A percentile compares a stretch with the other conserved stretches of the same genome.
These are phyloP conservation scores for Amaranthus hypochondriacus DNA, from an alignment of 148 eudicot species.

Conservation along the genomic window DNA sequence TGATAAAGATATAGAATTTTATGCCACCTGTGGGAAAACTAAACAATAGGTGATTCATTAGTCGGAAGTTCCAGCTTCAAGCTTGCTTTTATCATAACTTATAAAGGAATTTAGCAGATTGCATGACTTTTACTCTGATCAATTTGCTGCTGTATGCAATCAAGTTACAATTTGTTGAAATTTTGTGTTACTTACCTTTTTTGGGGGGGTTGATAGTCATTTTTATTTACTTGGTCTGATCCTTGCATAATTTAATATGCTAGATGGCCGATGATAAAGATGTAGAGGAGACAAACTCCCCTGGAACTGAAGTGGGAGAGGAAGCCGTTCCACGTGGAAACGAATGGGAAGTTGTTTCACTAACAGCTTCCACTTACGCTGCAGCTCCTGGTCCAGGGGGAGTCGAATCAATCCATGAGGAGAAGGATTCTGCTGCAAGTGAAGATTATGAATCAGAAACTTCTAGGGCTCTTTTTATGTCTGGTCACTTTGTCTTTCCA, in stretches of 20 bases:
- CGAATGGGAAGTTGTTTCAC: slow-evolving; percentile 96
- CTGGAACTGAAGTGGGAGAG: slow-evolving; percentile 35
- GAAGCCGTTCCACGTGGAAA: slow-evolving; percentile 48
- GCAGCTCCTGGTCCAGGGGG: slow-evolving; percentile 70
- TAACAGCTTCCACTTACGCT: slow-evolving; percentile 88
- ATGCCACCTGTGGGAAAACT: not conserved
- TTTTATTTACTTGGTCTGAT: not conserved
- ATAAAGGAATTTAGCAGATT: not conserved
- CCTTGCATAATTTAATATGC: slow-evolving; percentile 10
- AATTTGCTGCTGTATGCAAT: not conserved
- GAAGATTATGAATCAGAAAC: slow-evolving; percentile 46
- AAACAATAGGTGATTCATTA: not conserved
- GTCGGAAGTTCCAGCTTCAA: not conserved
- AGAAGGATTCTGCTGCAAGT: slow-evolving; percentile 21
- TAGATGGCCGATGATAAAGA: slow-evolving; percentile 36
- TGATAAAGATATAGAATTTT: slow-evolving; percentile 24
- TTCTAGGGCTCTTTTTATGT: slow-evolving; percentile 70
- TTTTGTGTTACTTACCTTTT: not conserved
- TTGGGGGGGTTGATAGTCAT: not conserved
- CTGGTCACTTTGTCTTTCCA: slow-evolving; percentile 86
- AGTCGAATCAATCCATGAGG: slow-evolving; percentile 40
- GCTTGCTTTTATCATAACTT: not conserved
- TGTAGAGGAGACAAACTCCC: slow-evolving; percentile 27
- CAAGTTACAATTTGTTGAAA: not conserved
- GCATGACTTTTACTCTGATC: not conserved